These are phyloP conservation scores for Didymella arachidicola DNA, from an alignment of 2,329 filamentous ascomycete species.

Conservation along the genomic window DNA sequence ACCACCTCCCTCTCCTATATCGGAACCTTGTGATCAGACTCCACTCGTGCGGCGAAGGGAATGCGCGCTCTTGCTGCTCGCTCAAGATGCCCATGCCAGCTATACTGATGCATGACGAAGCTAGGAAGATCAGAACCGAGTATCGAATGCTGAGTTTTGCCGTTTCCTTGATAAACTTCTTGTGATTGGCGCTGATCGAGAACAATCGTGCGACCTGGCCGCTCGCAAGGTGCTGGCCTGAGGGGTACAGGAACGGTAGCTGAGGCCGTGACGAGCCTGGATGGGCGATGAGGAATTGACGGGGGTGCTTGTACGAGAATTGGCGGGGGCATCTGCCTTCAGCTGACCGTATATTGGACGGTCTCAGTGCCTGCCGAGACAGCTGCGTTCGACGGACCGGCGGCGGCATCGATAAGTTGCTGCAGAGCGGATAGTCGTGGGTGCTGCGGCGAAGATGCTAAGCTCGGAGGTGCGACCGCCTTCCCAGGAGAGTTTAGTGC, in stretches of 20 bases:
- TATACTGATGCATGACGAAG: slow-evolving; percentile 66
- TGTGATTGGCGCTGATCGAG: slow-evolving; percentile 73
- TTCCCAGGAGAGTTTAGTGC: background rate
- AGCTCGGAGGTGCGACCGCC: slow-evolving; percentile 34
- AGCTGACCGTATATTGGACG: slow-evolving; percentile 26
- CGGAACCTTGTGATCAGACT: slow-evolving; percentile 71
- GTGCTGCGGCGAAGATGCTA: slow-evolving; percentile 20
- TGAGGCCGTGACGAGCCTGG: slow-evolving; percentile 63
- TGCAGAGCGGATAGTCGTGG: slow-evolving; percentile 8
- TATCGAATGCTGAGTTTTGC: slow-evolving; percentile 74
- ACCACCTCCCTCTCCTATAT: slow-evolving; percentile 64
- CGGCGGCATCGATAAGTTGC: slow-evolving; percentile 40
- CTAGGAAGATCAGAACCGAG: slow-evolving; percentile 70
- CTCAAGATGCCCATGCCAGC: slow-evolving; percentile 73
- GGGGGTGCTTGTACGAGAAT: slow-evolving; percentile 66
- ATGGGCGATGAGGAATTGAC: slow-evolving; percentile 58
- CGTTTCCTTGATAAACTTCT: slow-evolving; percentile 73
- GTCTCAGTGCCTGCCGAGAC: slow-evolving; percentile 32
- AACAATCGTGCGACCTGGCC: slow-evolving; percentile 71
- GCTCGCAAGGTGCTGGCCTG: slow-evolving; percentile 52
- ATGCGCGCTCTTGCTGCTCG: slow-evolving; percentile 76
- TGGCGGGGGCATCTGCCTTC: slow-evolving; percentile 52
- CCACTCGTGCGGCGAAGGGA: slow-evolving; percentile 87
- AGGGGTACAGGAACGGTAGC: slow-evolving; percentile 70
- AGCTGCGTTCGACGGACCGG: slow-evolving; percentile 40